Percentiles rank a stretch among this genome's conserved stretches.
Evolutionary conservation across 2,329 filamentous ascomycete genomes (phyloP).

Genomic region (Pseudopyrenochaeta lycopersici): DNA sequence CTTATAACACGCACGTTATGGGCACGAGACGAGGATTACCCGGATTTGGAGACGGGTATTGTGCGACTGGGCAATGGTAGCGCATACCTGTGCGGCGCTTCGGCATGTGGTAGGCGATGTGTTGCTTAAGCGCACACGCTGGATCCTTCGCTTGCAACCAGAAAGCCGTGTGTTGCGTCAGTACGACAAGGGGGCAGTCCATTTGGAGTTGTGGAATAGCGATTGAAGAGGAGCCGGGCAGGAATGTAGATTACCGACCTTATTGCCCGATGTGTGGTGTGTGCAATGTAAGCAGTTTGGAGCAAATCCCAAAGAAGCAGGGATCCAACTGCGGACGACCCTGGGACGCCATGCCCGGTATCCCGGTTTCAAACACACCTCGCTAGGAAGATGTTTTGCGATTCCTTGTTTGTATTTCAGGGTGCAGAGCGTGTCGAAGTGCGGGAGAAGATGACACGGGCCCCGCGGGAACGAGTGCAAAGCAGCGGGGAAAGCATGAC

Average conservation of each 20-base stretch:
- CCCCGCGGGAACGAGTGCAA: constrained; percentile 8
- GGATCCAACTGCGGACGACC: neutral
- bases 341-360: constrained; percentile 7
- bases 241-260: constrained; percentile 1
- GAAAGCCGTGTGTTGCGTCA: neutral
- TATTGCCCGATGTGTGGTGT: neutral
- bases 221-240: neutral
- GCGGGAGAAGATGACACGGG: constrained; percentile 10
- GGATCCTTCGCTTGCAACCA: neutral
- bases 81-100: constrained; percentile 4
- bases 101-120: neutral
- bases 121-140: constrained; percentile 3
- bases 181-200: neutral
- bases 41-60: constrained; percentile 9
- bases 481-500: constrained; percentile 26
- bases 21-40: constrained; percentile 5
- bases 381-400: neutral
- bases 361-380: constrained; percentile 9
- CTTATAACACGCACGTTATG: constrained; percentile 5
- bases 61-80: constrained; percentile 6
- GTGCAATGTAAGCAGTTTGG: constrained; percentile 5
- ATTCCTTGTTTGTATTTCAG: neutral
- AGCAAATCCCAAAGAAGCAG: neutral
- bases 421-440: constrained; percentile 4
- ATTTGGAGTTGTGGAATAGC: neutral